Percentiles rank a stretch among this genome's conserved stretches.
Conservation (phyloP, 192 early-diverging fungal genomes). For the Diversispora epigaea region DNA sequence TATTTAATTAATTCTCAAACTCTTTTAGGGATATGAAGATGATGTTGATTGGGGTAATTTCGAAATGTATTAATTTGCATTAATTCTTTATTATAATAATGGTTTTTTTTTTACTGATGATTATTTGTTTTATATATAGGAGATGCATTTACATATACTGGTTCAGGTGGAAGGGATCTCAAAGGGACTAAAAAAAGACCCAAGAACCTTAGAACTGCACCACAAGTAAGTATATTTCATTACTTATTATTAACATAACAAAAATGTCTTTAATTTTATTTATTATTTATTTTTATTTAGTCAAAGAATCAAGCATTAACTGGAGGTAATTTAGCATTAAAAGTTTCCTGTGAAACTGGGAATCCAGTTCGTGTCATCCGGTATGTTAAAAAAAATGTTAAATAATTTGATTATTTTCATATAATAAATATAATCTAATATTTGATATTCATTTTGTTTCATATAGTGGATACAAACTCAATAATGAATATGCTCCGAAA, state of each 20-base stretch:
- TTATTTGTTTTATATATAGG: neutral
- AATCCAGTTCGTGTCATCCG: conserved; percentile 13
- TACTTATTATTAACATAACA: neutral
- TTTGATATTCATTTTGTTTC: neutral
- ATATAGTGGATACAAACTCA: neutral
- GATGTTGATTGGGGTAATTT: conserved; percentile 28
- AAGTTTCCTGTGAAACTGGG: conserved; percentile 23
- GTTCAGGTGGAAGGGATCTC: conserved; percentile 21
- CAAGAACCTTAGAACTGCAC: conserved; percentile 12
- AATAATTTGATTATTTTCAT: neutral
- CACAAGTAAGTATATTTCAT: neutral
- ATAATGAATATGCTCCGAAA: conserved; percentile 8
- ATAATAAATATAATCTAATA: neutral
- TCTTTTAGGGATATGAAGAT: conserved; percentile 27
- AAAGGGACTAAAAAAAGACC: conserved; percentile 13
- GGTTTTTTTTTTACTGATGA: neutral
- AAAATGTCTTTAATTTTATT: neutral
- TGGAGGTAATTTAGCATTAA: neutral
- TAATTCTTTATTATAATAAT: neutral
- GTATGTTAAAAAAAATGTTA: neutral
- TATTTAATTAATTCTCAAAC: neutral
- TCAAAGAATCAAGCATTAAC: conserved; percentile 6
- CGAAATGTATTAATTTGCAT: neutral
- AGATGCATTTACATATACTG: conserved; percentile 26
- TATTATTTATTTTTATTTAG: neutral